Evolutionary conservation across 1,284 basidiomycete genomes (phyloP), one percentile per base, ranked within the genome.

Genomic region (Puccinia hordei): DNA sequence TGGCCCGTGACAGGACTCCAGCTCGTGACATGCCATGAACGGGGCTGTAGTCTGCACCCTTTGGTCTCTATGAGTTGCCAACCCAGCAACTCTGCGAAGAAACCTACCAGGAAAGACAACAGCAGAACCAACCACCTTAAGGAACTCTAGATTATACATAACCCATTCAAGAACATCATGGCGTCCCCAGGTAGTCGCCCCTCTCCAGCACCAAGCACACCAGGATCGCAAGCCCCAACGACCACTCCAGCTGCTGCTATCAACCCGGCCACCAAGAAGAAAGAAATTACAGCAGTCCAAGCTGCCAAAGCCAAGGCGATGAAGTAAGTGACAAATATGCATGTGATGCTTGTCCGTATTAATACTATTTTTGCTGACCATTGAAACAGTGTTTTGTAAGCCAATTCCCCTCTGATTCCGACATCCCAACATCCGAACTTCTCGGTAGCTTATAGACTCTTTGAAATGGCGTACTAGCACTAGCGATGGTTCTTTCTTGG

Each of bases 281-380:
- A 69, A 33, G 65, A 78, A 59, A 69, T 78, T 24, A 68, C 75
- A 4, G 75, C 75, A 13, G 75, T 69, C 65, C 75, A 78, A 33
- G 75, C 75, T 59, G 75, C 75, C 13, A 78, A 78, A 35, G 75
- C 75, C 22, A 78, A 78, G 41, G 75, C 75, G 51, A 78, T 78
- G 75, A 78, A 78, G 75, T 78, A 13, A 41, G 75, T 78, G 2
- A 8, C 27, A 53, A n/a, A 53, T 22, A 49, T 59, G 5, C 19
- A 61, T 46, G 35, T 6, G 2, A 53, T 30, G n/a, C 8, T 35
- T n/a, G n/a, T n/a, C n/a, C n/a, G n/a, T 5, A 53, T 19, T 15
- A 24, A 35, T 38, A 17, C 30, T 51, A 6, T 27, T 49, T 27
- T 17, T 30, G 33, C 10, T 63, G 6, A 41, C 8, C 33, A n/a